Conservation (phyloP, 306 rosid genomes). For the Lathyrus aphaca region DNA sequence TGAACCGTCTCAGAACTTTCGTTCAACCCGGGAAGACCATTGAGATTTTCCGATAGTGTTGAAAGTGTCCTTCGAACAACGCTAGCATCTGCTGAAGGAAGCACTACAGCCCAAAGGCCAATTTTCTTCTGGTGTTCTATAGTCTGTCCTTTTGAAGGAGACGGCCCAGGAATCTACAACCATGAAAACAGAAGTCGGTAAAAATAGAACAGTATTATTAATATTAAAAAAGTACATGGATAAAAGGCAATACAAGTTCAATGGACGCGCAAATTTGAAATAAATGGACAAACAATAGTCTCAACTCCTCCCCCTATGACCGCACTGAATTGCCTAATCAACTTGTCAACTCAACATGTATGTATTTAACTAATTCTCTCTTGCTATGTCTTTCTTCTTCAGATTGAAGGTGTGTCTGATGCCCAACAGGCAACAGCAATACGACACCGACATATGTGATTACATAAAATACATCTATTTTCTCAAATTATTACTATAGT, state of each 20-base stretch:
- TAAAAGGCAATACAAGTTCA: conserved; percentile 11
- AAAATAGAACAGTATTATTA: conserved; percentile 1
- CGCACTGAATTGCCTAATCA: not conserved
- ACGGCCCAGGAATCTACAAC: conserved; percentile 76
- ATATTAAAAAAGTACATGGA: not conserved
- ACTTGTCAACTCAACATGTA: not conserved
- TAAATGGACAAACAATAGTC: not conserved
- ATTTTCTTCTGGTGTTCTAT: conserved; percentile 77
- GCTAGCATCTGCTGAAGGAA: conserved; percentile 82
- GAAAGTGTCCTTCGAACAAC: conserved; percentile 81
- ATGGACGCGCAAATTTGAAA: not conserved
- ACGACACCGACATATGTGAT: no score
- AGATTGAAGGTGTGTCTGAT: no score
- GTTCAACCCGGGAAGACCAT: conserved; percentile 69
- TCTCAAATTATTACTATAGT: no score
- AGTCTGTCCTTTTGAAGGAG: conserved; percentile 61
- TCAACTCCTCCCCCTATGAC: not conserved
- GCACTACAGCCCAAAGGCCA: conserved; percentile 73
- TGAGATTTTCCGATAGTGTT: conserved; percentile 60
- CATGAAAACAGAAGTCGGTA: conserved; percentile 17
- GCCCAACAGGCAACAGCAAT: no score
- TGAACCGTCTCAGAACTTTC: conserved; percentile 54
- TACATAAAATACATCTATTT: no score
- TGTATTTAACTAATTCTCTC: not conserved
- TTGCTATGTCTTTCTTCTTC: not conserved